These are phyloP conservation scores for Blastocystis sp. DNA, from an alignment of 352 stramenopile species.

Conservation along the genomic window DNA sequence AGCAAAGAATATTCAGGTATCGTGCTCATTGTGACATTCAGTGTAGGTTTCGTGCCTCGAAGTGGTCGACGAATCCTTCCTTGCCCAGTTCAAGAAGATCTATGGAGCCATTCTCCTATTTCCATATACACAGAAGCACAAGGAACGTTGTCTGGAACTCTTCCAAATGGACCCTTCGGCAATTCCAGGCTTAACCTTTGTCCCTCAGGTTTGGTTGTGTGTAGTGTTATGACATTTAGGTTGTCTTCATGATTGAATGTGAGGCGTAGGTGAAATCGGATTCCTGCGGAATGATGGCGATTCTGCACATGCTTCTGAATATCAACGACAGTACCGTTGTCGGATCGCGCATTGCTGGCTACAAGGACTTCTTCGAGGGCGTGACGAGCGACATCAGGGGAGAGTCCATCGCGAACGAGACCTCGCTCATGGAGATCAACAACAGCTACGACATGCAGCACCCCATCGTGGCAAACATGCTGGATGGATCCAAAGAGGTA, in stretches of 20 bases:
- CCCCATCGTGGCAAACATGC: background rate
- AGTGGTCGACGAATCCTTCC: background rate
- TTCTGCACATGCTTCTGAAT: conserved; percentile 63
- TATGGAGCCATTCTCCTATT: conserved; percentile 64
- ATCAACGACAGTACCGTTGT: conserved; percentile 58
- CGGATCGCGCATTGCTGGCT: conserved; percentile 18
- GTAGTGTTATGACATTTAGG: too few relatives aligned
- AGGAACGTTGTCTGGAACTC: background rate
- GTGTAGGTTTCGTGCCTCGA: conserved; percentile 49
- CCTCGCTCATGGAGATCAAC: conserved; percentile 52
- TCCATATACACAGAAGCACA: conserved; percentile 27
- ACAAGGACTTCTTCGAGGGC: conserved; percentile 61
- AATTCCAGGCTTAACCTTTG: conserved; percentile 36
- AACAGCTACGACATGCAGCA: conserved; percentile 69
- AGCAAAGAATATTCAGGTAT: conserved; percentile 52
- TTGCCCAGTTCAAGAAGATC: conserved; percentile 21
- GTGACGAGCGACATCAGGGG: conserved; percentile 19
- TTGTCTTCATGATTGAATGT: too few relatives aligned
- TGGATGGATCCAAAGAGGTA: conserved; percentile 15
- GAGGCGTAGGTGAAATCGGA: conserved; percentile 9
- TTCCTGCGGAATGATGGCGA: conserved; percentile 70
- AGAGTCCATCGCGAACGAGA: conserved; percentile 1
- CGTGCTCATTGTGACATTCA: background rate
- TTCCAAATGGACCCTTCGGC: conserved; percentile 56
- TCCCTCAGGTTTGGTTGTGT: conserved; percentile 19